Base-by-base conservation (phyloP, 1,284 basidiomycete genomes). In the Rhodotorula sp. region DNA sequence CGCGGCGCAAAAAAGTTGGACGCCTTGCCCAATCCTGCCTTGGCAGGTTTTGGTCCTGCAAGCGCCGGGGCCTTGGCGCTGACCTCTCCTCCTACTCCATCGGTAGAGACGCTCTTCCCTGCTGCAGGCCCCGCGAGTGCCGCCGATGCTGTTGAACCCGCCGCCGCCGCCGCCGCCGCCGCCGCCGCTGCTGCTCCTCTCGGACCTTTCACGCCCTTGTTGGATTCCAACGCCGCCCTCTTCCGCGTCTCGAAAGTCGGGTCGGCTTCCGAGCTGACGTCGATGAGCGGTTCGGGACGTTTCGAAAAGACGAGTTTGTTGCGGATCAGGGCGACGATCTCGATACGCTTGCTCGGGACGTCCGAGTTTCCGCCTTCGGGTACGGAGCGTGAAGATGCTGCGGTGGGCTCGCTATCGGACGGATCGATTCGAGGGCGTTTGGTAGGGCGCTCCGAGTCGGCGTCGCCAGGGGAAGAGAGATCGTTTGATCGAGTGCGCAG, bases 221-320 rank as follows among this genome's bases (percentile, higher is more conserved):
- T 52, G 10, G 43, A 29, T 14, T 34, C 57, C 34, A 61, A 14
- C n/a, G 52, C 65, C 18, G 31, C 54, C 29, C 58, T 31, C n/a
- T 43, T 58, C 10, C 47, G 34, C 39, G n/a, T 23, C 1, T n/a
- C 26, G 16, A 52, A 46, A 0, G 18, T 26, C 49, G 67, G 71
- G 39, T 72, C 67, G 3, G 70, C 70, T 23, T 75, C 73, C 29
- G 64, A 67, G 16, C 60, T 64, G 48, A 73, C 65, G 26, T 69
- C 67, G 65, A 77, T 68, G 18, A 79, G 49, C 15, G 77, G 78
- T 47, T 79, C 78, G 1, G 78, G 78, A 46, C 78, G 64, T 43
- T 74, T 75, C 5, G 65, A 69, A 61, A 79, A 79, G 39, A 79
- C 66, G 51, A 79, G 71, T 64, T 78, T 78, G 51, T 61, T 72